phyloP scores from a whole-genome alignment of 176 grass and related monocot species.

The Ensete ventricosum region DNA sequence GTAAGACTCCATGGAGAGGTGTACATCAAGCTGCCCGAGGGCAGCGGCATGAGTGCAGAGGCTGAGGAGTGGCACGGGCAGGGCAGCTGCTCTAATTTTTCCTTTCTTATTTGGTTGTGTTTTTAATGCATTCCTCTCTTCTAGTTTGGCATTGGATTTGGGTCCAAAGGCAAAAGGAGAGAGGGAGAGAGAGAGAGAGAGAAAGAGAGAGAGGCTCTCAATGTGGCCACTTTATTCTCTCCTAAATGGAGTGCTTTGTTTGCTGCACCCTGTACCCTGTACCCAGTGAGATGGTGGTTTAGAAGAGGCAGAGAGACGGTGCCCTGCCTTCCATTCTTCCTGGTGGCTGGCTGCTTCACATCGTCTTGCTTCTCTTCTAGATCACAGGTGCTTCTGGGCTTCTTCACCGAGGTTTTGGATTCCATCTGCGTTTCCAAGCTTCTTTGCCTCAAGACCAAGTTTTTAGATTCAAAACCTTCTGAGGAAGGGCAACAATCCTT shows the following conservation, averaged over 20 bases:
- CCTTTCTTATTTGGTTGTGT: not conserved
- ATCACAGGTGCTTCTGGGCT: constrained; percentile 1
- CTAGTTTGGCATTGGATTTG: constrained; percentile 35
- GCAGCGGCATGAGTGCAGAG: not conserved
- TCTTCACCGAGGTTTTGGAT: not conserved
- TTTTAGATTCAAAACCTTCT: constrained; percentile 20
- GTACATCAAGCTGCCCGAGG: constrained; percentile 3
- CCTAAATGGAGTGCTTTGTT: constrained; percentile 25
- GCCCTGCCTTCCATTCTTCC: not conserved
- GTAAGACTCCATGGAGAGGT: not conserved
- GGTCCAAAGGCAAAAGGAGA: constrained; percentile 34
- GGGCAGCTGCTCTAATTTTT: not conserved
- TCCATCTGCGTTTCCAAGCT: not conserved
- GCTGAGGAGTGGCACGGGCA: not conserved
- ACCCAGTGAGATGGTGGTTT: constrained; percentile 9
- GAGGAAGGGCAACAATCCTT: not conserved
- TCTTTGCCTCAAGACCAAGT: not conserved
- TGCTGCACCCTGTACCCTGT: not conserved
- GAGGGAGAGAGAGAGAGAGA: constrained; percentile 3
- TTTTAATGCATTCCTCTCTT: constrained; percentile 5
- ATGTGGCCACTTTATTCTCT: constrained; percentile 49
- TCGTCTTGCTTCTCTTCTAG: not conserved
- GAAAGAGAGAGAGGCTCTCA: constrained; percentile 20
- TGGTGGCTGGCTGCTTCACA: not conserved
- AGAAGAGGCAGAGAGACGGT: not conserved